A percentile compares a stretch with the other conserved stretches of the same genome.
These are phyloP conservation scores for Hericium erinaceus DNA, from an alignment of 768 basidiomycete species.

Conservation along the genomic window DNA sequence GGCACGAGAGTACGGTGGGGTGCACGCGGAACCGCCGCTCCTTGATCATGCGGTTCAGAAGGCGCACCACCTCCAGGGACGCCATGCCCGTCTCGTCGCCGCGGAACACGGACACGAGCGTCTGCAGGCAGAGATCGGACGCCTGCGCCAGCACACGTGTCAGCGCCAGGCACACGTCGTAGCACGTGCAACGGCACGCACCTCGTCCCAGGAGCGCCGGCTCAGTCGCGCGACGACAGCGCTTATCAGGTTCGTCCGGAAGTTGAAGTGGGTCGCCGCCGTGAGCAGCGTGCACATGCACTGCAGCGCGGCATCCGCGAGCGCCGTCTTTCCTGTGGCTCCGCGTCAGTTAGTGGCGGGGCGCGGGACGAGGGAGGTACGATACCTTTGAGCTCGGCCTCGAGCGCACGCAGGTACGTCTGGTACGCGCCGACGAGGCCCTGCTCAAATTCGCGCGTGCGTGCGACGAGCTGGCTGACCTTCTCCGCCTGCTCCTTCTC, in stretches of 20 bases:
- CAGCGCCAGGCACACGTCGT: background rate
- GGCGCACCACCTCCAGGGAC: constrained; percentile 82
- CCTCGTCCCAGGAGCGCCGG: constrained; percentile 83
- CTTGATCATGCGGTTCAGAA: constrained; percentile 93
- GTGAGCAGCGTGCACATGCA: constrained; percentile 82
- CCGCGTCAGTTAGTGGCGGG: background rate
- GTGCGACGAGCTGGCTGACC: constrained; percentile 86
- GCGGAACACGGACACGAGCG: constrained; percentile 75
- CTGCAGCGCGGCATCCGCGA: constrained; percentile 63
- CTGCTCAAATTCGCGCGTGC: constrained; percentile 92
- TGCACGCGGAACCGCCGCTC: constrained; percentile 86
- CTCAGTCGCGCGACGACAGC: constrained; percentile 78
- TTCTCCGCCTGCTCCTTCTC: constrained; percentile 89
- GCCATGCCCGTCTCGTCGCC: constrained; percentile 71
- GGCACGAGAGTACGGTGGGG: constrained; percentile 77
- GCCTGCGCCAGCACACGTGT: constrained; percentile 35
- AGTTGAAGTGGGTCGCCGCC: constrained; percentile 94
- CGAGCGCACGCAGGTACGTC: constrained; percentile 75
- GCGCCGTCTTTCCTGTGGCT: constrained; percentile 48
- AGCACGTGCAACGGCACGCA: constrained; percentile 26
- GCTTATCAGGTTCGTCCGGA: constrained; percentile 85
- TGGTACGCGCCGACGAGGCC: constrained; percentile 86
- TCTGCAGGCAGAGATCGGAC: constrained; percentile 76
- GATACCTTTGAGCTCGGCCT: constrained; percentile 79
- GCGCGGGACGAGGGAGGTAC: background rate